phyloP scores from a whole-genome alignment of 176 grass and related monocot genomes.

The Hsuehochloa calcarea region DNA sequence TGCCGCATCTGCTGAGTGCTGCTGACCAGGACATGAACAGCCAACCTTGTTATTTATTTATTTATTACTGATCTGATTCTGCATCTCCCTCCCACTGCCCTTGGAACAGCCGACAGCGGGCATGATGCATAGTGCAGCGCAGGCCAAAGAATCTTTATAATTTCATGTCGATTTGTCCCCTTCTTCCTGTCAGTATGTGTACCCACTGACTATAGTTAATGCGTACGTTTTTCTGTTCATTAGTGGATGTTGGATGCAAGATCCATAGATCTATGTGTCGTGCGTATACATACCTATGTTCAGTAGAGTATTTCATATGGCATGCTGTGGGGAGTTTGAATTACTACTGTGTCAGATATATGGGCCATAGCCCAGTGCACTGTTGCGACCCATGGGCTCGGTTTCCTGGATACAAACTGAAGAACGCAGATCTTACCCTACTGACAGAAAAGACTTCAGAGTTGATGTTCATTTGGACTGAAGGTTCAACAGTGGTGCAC shows the following conservation, averaged over 20 bases:
- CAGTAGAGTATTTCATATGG: no score
- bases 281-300: no score
- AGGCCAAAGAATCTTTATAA: not conserved
- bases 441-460: not conserved
- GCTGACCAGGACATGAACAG: not conserved
- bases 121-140: not conserved
- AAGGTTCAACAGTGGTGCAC: not conserved
- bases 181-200: not conserved
- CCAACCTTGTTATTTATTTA: not conserved
- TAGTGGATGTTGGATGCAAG: not conserved
- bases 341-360: not conserved
- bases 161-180: no score
- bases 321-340: no score
- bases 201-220: not conserved
- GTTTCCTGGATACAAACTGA: not conserved
- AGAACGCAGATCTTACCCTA: not conserved
- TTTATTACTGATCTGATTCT: not conserved
- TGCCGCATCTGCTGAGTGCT: not conserved
- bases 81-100: conserved; percentile 3
- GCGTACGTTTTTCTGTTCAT: not conserved
- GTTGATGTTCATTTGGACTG: not conserved
- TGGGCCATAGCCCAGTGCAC: not conserved
- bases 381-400: not conserved
- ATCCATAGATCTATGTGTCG: not conserved
- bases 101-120: not conserved